Evolutionary conservation across 1,139 yeast species (phyloP), one percentile per base, ranked within the genome.

Genomic region (Debaryomyces psychrophilus): DNA sequence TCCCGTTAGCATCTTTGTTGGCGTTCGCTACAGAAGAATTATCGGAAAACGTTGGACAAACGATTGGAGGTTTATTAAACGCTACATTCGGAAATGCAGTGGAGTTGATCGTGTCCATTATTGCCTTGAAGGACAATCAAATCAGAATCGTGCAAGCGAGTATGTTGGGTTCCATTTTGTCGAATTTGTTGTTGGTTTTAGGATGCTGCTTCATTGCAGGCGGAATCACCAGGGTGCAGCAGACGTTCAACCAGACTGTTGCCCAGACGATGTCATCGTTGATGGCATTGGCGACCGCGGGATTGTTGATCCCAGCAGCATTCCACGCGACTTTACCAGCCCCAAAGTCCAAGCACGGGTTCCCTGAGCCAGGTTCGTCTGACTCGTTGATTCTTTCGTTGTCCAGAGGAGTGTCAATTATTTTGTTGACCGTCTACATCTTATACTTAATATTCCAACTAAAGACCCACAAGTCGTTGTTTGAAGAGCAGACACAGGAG

Each of bases 161-260:
- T 28, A 93, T 93, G 98, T 77, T 93, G 50, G 99, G 99, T 28
- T 87, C 96, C 46, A 87, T 93, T 52, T 76, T 93, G 48, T 88
- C 96, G 44, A 93, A 93, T 67, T 71, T 90, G 58, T 73, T 93
- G 51, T 77, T 95, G 50, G 99, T 93, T 5, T 76, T 93, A 50
- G 99, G 99, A n/a, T 87, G 95, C 67, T 90, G 98, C 62, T 95
- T 93, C 63, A 70, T 93, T 27, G 93, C 90, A 42, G 99, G 99
- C 46, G 99, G 99, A 12, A 77, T 85, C 62, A 86, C 88, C 55
- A 80, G 95, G 50, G 78, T 85, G 37, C 95, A 88, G 64, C 99
- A 93, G 67, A 79, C 79, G 3, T 93, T 95, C 70, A 92, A 92
- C 72, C 95, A 87, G 67, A 92, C 98, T 0, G 97, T 92, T 8